These are phyloP conservation scores for Vitis hybrid DNA, from an alignment of 177 flowering plant species.

Conservation along the genomic window DNA sequence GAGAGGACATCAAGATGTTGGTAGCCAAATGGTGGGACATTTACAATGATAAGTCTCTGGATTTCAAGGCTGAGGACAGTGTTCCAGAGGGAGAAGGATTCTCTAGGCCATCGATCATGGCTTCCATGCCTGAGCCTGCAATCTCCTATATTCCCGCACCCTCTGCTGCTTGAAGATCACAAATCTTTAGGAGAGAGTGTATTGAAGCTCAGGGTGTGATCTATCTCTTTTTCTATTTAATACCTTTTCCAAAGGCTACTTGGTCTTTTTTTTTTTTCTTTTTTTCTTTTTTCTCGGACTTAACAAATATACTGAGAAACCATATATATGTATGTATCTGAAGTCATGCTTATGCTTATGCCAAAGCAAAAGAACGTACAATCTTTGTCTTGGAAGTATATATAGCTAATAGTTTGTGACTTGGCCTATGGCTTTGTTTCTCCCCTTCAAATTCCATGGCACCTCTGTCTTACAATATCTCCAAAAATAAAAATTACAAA, in stretches of 20 bases:
- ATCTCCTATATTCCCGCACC: constrained; percentile 58
- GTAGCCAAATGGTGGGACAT: constrained; percentile 55
- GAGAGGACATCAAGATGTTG: constrained; percentile 51
- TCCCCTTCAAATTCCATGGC: too few relatives aligned
- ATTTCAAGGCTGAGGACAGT: constrained; percentile 25
- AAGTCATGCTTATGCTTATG: too few relatives aligned
- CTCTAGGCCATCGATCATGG: constrained; percentile 30
- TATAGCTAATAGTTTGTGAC: too few relatives aligned
- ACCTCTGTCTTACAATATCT: too few relatives aligned
- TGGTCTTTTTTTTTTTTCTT: too few relatives aligned
- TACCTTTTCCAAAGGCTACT: neutral
- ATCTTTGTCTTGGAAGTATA: too few relatives aligned
- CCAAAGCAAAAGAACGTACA: too few relatives aligned
- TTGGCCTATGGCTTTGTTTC: too few relatives aligned
- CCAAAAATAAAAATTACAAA: too few relatives aligned
- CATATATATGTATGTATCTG: too few relatives aligned
- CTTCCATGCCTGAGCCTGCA: constrained; percentile 38
- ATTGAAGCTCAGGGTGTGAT: neutral
- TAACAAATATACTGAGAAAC: too few relatives aligned
- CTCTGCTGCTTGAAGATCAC: constrained; percentile 53
- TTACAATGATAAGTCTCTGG: constrained; percentile 44
- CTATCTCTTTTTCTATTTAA: neutral
- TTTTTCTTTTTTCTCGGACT: too few relatives aligned
- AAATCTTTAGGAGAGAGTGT: constrained; percentile 1
- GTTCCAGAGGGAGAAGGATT: constrained; percentile 17